Base-by-base conservation (phyloP, 306 rosid species). In the Oemleria cerasiformis region DNA sequence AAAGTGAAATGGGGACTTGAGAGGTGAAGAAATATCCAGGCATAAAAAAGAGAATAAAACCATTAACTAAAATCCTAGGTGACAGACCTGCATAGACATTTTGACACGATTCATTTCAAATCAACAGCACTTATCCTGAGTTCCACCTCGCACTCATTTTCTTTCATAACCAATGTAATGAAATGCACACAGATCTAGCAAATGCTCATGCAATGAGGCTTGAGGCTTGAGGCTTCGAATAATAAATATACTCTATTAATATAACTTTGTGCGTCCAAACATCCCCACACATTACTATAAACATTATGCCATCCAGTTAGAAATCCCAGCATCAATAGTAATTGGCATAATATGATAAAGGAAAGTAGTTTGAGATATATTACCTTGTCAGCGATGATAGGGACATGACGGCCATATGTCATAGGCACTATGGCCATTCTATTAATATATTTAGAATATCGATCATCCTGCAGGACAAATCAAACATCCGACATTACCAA, bases 371-470 rank as follows among this genome's bases (percentile, higher is more conserved):
- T 15, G 7, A 59, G 69, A 54, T 55, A 40, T 65, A 55, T 70
- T 84, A 93, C 97, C 97, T 84, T 90, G 79, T 93, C 88, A 60
- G 96, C 65, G 20, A 93, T 86, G 76, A 93, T 93, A 75, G 97
- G 98, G 61, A 93, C 90, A 40, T 90, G 96, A 73, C 96, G 98
- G 51, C 98, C 98, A 80, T 90, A 90, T 38, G 98, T 88, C 89
- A 82, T 30, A 65, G 98, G 98, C 58, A 93, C 98, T 77, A 93
- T 93, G 79, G 97, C 98, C 98, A 88, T 84, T 82, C 80, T 76
- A 75, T 92, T 91, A 30, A 93, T 80, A 81, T 81, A 90, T 80
- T 84, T 84, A 49, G 92, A 83, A 81, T 93, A 93, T 41, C 96
- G 96, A n/a, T 87, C 96, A 79, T 93, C 98, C 98, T 93, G 88